Conservation (phyloP, 2,329 filamentous ascomycete species). For the Alternaria infectoria region DNA sequence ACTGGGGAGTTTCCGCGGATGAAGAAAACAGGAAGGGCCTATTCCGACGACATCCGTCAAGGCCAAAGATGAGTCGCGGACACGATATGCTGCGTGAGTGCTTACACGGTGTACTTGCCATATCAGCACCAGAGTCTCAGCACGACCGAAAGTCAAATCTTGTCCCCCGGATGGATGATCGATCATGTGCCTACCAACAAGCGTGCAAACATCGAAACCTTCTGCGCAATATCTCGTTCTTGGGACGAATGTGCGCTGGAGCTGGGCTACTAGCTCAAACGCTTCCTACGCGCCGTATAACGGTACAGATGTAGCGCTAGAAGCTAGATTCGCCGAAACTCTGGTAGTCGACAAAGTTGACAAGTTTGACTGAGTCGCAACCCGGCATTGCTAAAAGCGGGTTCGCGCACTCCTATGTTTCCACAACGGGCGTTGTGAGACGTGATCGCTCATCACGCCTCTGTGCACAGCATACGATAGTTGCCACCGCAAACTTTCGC, state of each 20-base stretch:
- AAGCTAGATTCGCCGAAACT: neutral
- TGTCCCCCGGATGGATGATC: neutral
- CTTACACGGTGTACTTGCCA: neutral
- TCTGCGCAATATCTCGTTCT: neutral
- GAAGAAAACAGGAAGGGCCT: neutral
- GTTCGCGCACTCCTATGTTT: neutral
- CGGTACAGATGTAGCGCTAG: neutral
- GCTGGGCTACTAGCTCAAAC: neutral
- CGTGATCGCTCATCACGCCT: neutral
- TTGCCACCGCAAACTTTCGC: neutral
- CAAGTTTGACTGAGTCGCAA: neutral
- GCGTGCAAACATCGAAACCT: neutral
- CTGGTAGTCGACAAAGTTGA: neutral
- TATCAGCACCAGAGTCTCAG: neutral
- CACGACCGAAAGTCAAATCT: constrained; percentile 5
- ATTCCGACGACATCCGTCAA: neutral
- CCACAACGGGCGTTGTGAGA: neutral
- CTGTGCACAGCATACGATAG: neutral
- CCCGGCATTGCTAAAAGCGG: neutral
- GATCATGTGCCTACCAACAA: neutral
- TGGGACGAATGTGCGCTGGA: neutral
- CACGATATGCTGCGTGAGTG: neutral
- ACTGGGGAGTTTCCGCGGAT: neutral
- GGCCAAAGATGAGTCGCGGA: neutral
- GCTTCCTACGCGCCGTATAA: neutral